Evolutionary conservation across 2,329 filamentous ascomycete genomes (phyloP).

Genomic region (Xylaria digitata): DNA sequence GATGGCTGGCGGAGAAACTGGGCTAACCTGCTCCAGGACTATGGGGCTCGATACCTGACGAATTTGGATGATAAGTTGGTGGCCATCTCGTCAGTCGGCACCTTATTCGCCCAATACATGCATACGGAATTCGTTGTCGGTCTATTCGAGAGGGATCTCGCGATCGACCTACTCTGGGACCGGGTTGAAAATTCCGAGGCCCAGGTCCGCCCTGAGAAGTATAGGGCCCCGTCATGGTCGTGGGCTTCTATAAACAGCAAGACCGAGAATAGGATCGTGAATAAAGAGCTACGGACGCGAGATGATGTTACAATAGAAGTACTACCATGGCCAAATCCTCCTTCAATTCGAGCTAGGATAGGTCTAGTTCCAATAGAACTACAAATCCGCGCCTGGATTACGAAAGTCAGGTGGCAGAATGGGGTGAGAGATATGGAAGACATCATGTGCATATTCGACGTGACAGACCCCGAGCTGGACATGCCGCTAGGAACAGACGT

Average conservation of each 20-base stretch:
- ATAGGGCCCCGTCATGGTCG: too few relatives aligned
- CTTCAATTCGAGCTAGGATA: too few relatives aligned
- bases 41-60: background rate
- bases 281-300: too few relatives aligned
- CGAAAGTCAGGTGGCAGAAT: too few relatives aligned
- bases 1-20: background rate
- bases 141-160: slow-evolving; percentile 1
- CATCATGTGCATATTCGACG: background rate
- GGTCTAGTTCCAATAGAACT: too few relatives aligned
- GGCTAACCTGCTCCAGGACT: background rate
- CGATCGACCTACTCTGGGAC: background rate
- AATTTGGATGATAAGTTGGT: background rate
- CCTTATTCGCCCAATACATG: background rate
- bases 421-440: too few relatives aligned
- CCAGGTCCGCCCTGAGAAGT: too few relatives aligned
- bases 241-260: too few relatives aligned
- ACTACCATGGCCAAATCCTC: too few relatives aligned
- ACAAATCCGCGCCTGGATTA: too few relatives aligned
- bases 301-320: too few relatives aligned
- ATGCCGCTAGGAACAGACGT: background rate
- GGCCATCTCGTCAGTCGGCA: background rate
- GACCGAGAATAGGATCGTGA: too few relatives aligned
- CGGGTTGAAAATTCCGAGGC: background rate
- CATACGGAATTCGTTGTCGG: background rate
- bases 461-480: background rate